Percentiles rank a stretch among this genome's conserved stretches.
Conservation (phyloP, 345 rosid genomes). For the Salix exigua region DNA sequence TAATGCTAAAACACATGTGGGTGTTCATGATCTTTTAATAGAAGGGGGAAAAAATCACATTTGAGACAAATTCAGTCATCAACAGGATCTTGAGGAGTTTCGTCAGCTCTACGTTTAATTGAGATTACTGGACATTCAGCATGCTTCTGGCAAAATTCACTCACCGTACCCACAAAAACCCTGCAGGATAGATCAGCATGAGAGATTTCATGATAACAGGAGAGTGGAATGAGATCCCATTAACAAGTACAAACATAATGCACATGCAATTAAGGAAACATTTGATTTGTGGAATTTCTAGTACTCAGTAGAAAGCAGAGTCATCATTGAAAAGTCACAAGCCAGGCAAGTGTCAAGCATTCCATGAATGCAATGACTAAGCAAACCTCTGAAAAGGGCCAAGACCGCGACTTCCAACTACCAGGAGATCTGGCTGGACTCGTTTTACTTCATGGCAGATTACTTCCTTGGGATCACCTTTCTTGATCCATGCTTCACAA, state of each 20-base stretch:
- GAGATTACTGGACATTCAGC: slow-evolving; percentile 87
- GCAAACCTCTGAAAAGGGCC: slow-evolving; percentile 89
- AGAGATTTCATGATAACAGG: background rate
- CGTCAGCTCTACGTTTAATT: slow-evolving; percentile 78
- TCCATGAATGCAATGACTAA: background rate
- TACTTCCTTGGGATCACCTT: slow-evolving; percentile 80
- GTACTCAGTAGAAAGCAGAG: too few relatives aligned
- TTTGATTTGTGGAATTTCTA: too few relatives aligned
- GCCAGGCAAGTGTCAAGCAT: background rate
- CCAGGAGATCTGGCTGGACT: slow-evolving; percentile 75
- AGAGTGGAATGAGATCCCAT: background rate
- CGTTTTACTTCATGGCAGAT: slow-evolving; percentile 86
- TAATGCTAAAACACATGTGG: too few relatives aligned
- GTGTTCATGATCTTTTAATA: background rate
- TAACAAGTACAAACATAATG: too few relatives aligned
- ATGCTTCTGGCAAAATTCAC: slow-evolving; percentile 94
- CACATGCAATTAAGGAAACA: too few relatives aligned
- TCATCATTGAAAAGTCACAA: background rate
- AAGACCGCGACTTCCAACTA: slow-evolving; percentile 88
- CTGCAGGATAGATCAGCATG: slow-evolving; percentile 36
- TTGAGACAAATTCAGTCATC: slow-evolving; percentile 52
- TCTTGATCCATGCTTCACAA: slow-evolving; percentile 89
- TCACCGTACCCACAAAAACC: slow-evolving; percentile 93
- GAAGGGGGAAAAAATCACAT: background rate
- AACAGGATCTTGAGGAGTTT: slow-evolving; percentile 88